Percentiles rank a stretch among this genome's conserved stretches.
These are phyloP conservation scores for Chondrus crispus DNA, from an alignment of 23 red algal species.

Conservation along the genomic window DNA sequence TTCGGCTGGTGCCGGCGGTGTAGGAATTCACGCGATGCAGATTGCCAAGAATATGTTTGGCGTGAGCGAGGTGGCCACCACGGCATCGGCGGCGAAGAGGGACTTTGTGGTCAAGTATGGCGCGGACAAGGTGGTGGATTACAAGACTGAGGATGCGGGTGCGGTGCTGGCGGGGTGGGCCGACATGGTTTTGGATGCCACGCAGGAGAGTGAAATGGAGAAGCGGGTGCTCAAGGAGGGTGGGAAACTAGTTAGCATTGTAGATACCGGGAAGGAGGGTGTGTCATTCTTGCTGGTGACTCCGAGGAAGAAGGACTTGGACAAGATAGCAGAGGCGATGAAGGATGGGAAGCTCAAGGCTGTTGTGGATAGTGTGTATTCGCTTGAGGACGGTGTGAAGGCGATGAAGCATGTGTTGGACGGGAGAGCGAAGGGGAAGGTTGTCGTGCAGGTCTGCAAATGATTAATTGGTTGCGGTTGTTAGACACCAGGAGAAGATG, in stretches of 20 bases:
- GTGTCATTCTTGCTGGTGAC: neutral
- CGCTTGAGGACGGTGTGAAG: neutral
- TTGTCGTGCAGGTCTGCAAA: constrained; percentile 4
- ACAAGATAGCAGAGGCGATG: neutral
- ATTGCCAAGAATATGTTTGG: constrained; percentile 42
- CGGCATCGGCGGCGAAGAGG: constrained; percentile 46
- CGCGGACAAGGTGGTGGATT: constrained; percentile 60
- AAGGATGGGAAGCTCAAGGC: neutral
- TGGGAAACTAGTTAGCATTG: neutral
- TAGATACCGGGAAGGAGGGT: neutral
- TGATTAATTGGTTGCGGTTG: no score
- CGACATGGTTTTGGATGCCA: constrained; percentile 38
- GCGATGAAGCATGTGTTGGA: neutral
- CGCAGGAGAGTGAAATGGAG: constrained; percentile 20
- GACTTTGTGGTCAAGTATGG: constrained; percentile 42
- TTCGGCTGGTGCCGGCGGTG: constrained; percentile 51
- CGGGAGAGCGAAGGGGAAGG: constrained; percentile 10
- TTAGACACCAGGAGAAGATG: no score
- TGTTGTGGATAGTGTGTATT: constrained; percentile 23
- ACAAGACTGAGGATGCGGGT: constrained; percentile 10
- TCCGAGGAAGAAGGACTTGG: neutral
- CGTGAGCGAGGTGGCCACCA: constrained; percentile 46
- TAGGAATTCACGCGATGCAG: constrained; percentile 56
- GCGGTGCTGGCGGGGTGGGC: constrained; percentile 48
- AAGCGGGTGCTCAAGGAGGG: constrained; percentile 16